Evolutionary conservation across 2,329 filamentous ascomycete genomes (phyloP), one percentile per base, ranked within the genome.

Genomic region (Ophiocordyceps camponoti-saundersi): DNA sequence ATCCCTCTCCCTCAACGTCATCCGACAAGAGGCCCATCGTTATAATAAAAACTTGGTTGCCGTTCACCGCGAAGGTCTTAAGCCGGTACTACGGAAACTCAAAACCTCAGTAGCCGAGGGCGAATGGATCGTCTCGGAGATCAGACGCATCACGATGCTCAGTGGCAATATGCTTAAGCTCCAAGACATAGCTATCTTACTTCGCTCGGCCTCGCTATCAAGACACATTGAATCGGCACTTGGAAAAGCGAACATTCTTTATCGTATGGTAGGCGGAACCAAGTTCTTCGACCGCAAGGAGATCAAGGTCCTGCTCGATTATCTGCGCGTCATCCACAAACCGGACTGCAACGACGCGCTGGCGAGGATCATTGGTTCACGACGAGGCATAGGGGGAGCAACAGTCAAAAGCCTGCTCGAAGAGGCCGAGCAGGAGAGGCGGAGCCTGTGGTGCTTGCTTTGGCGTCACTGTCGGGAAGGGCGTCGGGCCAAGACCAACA

Each of bases 241-340:
- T 40, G 86, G 83, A 15, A 86, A 82, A 56, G 77, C 79, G 12
- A 87, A 88, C 1, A 79, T 96, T 40, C 75, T 88, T 0, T 98
- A 96, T 62, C 80, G 80, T 45, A 95, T 96, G 89, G 81, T 96
- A 46, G 90, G 77, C 36, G 90, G 92, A 2, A 77, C 79, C 51
- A 84, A 85, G 49, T 98, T 98, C 60, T 96, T 93, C 57, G 92
- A 98, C 54, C 79, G 92, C 46, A 75, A 79, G 3, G 90, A 98
- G 60, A 82, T 96, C 58, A 93, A 92, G 61, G 72, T 87, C 7
- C 61, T 96, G 1, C 65, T 96, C 4, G 88, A 95, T 59, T 96
- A 98, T 59, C 69, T 96, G 15, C 77, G 88, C 30, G 82, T 93
- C 3, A 79, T 95, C 30, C 78, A 85, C 56, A 83, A 93, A 51